Percentiles rank a stretch among this genome's conserved stretches.
phyloP scores from a whole-genome alignment of 2,329 filamentous ascomycete species.

The Aureobasidium sp. region DNA sequence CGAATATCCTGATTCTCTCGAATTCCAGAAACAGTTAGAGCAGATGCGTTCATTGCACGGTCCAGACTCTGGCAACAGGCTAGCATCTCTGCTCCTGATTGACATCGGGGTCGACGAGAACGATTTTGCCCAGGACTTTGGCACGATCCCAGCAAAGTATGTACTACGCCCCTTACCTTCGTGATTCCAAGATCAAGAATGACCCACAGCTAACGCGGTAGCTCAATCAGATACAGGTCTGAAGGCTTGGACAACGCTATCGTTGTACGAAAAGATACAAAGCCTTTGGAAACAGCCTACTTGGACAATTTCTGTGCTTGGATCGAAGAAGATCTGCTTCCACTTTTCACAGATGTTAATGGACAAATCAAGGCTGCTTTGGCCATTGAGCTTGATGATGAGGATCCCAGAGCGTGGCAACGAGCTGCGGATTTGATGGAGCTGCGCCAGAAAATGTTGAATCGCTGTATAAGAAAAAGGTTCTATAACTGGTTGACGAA shows the following conservation, averaged over 20 bases:
- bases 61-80: not conserved
- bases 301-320: not conserved
- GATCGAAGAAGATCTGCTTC: not conserved
- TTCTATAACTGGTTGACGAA: not conserved
- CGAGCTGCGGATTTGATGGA: not conserved
- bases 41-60: not conserved
- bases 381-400: not conserved
- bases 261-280: not conserved
- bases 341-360: not conserved
- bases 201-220: not conserved
- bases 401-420: not conserved
- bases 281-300: not conserved
- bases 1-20: too few relatives aligned
- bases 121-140: not conserved
- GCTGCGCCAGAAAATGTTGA: not conserved
- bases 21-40: not conserved
- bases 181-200: too few relatives aligned
- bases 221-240: not conserved
- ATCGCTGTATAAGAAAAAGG: not conserved
- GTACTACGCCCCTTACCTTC: not conserved
- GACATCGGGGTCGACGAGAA: not conserved
- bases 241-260: not conserved
- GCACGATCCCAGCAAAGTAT: not conserved
- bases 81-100: not conserved
- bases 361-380: not conserved